Base-by-base conservation (phyloP, 2,329 filamentous ascomycete genomes). In the Colletotrichum orbiculare region DNA sequence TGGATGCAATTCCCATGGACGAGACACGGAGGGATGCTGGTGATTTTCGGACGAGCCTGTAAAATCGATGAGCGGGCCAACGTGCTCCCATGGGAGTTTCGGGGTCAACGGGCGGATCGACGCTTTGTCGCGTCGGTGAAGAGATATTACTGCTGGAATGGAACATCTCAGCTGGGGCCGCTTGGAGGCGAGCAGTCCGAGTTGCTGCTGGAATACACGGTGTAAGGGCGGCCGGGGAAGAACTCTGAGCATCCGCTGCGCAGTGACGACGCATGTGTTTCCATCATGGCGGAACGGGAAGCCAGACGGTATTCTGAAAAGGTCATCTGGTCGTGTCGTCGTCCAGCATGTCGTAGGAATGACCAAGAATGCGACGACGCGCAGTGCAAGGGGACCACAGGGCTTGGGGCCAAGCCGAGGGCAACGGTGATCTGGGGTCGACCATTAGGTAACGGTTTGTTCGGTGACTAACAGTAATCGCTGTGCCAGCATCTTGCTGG, bases 81-180 rank as follows among this genome's bases (percentile, higher is more conserved):
- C 62, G 62, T 62, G 62, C 46, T 47, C 35, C 17, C 41, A 37
- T 4, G 55, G 55, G 41, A 47, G 42, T 66, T 66, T 63, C 63
- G 59, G 63, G 53, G 63, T 57, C 63, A 63, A 62, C 58, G 52
- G 52, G 34, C 42, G 43, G 47, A 5, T 25, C 25, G 25, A 54
- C 52, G 48, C 53, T 66, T 43, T 52, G 63, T 66, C 47, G 47
- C 42, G 52, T 43, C 50, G 52, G 42, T 53, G 37, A 33, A 48
- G 41, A 50, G 47, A 61, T 42, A 17, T 17, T 17, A 53, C 39
- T 43, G 42, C 11, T 57, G 41, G 41, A 54, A 49, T 50, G 39
- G 33, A 60, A 12, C 37, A 42, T 58, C 35, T 58, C 42, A 25
- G 46, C 1, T 50, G 58, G 43, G 39, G 39, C 39, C 38, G 38